These are phyloP conservation scores for Coniella lustricola DNA, from an alignment of 2,329 filamentous ascomycete species.

Conservation along the genomic window DNA sequence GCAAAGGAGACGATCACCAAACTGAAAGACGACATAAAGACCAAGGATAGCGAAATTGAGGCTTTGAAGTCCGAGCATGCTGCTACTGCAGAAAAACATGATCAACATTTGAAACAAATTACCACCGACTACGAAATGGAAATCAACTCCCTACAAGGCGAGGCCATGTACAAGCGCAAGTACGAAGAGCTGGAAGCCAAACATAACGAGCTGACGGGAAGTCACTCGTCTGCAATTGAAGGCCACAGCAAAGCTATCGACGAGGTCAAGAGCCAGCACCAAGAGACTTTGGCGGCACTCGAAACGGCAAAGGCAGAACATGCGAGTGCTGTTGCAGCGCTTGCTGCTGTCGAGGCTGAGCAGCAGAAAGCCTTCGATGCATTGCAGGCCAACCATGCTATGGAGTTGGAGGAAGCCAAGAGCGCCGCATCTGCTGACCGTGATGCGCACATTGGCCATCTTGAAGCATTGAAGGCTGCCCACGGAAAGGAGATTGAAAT, in stretches of 20 bases:
- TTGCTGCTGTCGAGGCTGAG: constrained; percentile 45
- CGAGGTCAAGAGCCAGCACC: constrained; percentile 36
- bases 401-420: constrained; percentile 52
- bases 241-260: constrained; percentile 36
- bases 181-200: constrained; percentile 53
- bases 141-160: constrained; percentile 55
- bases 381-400: constrained; percentile 49
- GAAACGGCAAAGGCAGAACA: constrained; percentile 37
- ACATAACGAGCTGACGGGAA: constrained; percentile 40
- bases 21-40: constrained; percentile 39
- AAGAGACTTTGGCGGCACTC: constrained; percentile 37
- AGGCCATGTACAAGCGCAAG: constrained; percentile 58
- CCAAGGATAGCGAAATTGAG: constrained; percentile 42
- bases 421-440: constrained; percentile 42
- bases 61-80: constrained; percentile 44
- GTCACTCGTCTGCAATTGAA: constrained; percentile 29
- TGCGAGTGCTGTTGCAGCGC: constrained; percentile 35
- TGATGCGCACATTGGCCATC: constrained; percentile 40
- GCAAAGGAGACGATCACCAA: constrained; percentile 41
- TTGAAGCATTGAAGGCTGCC: constrained; percentile 47
- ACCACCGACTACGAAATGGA: constrained; percentile 58
- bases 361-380: constrained; percentile 49
- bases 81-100: constrained; percentile 40
- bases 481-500: constrained; percentile 44
- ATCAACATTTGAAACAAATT: constrained; percentile 50